Evolutionary conservation across 169 alveolate genomes (phyloP).

Genomic region (Eimeria acervulina): DNA sequence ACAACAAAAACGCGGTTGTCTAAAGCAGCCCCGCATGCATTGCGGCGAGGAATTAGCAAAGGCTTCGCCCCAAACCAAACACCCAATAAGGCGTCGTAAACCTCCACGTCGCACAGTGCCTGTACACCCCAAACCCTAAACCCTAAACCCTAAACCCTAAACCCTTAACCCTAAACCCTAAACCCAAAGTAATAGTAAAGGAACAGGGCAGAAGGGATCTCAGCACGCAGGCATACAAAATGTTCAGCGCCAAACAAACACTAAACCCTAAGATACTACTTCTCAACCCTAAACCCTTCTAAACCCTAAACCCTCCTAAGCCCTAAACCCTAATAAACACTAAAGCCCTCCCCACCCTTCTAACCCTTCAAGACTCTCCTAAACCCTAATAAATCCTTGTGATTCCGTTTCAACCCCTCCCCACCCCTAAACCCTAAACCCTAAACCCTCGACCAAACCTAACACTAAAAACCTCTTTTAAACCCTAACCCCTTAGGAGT

Average conservation of each 20-base stretch:
- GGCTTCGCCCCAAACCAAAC: conserved; percentile 91
- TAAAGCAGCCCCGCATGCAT: too few relatives aligned
- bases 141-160: background rate
- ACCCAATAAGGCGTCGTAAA: conserved; percentile 93
- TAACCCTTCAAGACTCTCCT: too few relatives aligned
- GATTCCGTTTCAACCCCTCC: too few relatives aligned
- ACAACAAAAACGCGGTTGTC: conserved; percentile 88
- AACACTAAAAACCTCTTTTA: too few relatives aligned
- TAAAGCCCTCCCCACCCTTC: background rate
- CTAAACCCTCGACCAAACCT: background rate
- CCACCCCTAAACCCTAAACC: background rate
- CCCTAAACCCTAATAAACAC: too few relatives aligned
- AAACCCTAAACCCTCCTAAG: background rate
- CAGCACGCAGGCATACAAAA: too few relatives aligned
- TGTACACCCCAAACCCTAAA: background rate
- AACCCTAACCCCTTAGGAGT: too few relatives aligned
- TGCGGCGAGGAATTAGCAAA: conserved; percentile 78
- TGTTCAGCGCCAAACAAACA: too few relatives aligned
- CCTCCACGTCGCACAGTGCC: conserved; percentile 95
- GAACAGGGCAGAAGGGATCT: too few relatives aligned
- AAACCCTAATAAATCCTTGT: too few relatives aligned
- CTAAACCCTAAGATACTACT: background rate
- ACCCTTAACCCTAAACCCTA: background rate
- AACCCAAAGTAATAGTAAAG: background rate
- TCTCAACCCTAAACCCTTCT: background rate